These are phyloP conservation scores for Eimeria brunetti DNA, from an alignment of 169 alveolate genomes.

Conservation along the genomic window DNA sequence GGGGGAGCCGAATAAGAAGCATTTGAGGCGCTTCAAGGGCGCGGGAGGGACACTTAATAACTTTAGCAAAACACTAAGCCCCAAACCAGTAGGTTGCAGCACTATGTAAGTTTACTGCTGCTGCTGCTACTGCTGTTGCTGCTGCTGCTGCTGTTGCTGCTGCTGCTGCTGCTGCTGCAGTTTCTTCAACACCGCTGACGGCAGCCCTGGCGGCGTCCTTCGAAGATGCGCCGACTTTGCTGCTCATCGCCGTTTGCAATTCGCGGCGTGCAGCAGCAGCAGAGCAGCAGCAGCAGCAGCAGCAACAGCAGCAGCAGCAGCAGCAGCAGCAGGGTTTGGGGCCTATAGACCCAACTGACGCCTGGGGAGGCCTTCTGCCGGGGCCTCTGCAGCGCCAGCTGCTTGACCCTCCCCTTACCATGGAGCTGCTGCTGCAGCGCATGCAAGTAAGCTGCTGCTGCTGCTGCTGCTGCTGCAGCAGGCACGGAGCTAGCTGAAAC, in stretches of 20 bases:
- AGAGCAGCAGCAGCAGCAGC: conserved; percentile 47
- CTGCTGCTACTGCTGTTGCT: conserved; percentile 3
- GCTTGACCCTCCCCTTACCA: conserved; percentile 30
- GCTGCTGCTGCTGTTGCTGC: conserved; percentile 37
- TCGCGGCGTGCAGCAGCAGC: conserved; percentile 68
- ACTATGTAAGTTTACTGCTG: background rate
- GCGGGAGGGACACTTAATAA: background rate
- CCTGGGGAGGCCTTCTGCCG: conserved; percentile 46
- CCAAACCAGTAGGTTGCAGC: too few species aligned
- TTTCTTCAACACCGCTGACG: conserved; percentile 54
- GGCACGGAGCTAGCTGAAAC: too few species aligned
- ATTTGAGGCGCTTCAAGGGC: background rate
- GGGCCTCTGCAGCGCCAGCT: conserved; percentile 64
- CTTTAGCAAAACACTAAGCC: background rate
- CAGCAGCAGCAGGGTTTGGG: background rate
- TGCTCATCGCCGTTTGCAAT: conserved; percentile 44
- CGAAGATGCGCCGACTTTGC: conserved; percentile 53
- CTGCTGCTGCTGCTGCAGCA: conserved; percentile 28
- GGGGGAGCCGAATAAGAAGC: background rate
- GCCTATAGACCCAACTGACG: conserved; percentile 14
- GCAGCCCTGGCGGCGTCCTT: conserved; percentile 47
- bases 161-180: conserved; percentile 41
- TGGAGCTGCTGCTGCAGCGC: conserved; percentile 48
- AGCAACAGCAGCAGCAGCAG: conserved; percentile 38
- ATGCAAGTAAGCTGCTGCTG: conserved; percentile 18